Conservation (phyloP, 495 filamentous ascomycete genomes). For the Talaromyces wortmannii region DNA sequence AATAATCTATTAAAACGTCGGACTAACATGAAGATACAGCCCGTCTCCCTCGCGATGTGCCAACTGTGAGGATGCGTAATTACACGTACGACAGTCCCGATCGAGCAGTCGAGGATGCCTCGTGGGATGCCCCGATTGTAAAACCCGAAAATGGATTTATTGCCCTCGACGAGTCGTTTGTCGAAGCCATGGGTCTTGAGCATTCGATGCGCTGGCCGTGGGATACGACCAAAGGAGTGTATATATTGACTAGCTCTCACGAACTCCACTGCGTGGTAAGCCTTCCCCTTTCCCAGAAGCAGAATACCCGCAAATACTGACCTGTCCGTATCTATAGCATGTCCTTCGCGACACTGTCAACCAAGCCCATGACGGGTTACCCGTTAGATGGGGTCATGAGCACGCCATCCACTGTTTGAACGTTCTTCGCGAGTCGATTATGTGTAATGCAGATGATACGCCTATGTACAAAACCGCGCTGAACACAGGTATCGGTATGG, state of each 20-base stretch:
- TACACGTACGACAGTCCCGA: too few relatives aligned
- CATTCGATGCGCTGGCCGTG: slow-evolving; percentile 16
- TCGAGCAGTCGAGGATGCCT: too few relatives aligned
- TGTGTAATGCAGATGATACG: slow-evolving; percentile 28
- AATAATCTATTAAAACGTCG: too few relatives aligned
- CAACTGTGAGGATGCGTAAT: too few relatives aligned
- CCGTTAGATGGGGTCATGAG: background rate
- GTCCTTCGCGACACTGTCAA: background rate
- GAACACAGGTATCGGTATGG: slow-evolving; percentile 9
- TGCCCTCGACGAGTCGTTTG: slow-evolving; percentile 14
- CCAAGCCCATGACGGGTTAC: background rate
- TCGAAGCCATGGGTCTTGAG: slow-evolving; percentile 11
- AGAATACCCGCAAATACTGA: too few relatives aligned
- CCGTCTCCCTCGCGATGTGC: too few relatives aligned
- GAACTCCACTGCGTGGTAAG: slow-evolving; percentile 27
- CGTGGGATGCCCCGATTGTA: too few relatives aligned
- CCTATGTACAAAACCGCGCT: slow-evolving; percentile 6
- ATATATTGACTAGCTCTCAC: slow-evolving; percentile 28
- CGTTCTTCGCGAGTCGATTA: slow-evolving; percentile 16
- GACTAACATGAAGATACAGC: too few relatives aligned
- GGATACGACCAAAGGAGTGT: slow-evolving; percentile 21
- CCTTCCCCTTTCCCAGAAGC: background rate
- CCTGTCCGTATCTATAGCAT: too few relatives aligned
- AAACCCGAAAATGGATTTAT: too few relatives aligned
- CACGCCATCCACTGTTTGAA: slow-evolving; percentile 27